Base-by-base conservation (phyloP, 2,329 filamentous ascomycete species). In the Calonectria hongkongensis region DNA sequence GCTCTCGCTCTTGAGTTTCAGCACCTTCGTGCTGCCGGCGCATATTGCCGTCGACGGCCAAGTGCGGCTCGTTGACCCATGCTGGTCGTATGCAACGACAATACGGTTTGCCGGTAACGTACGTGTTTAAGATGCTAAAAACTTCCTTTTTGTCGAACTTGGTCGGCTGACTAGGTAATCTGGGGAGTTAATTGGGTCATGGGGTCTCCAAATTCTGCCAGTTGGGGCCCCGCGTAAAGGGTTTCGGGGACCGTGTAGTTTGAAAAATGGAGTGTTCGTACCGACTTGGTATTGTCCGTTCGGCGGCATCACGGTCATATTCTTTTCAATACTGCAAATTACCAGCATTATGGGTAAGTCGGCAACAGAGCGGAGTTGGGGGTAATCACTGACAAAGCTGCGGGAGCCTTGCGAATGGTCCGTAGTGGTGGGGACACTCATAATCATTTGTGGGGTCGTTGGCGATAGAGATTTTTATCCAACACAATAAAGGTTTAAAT, bases 311-410 rank as follows among this genome's bases (percentile, higher is more conserved):
- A 63, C 58, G 58, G 58, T 33, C 58, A 45, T 63, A 63, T 47
- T 63, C 33, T 60, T 16, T 16, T 60, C 54, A 27, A 39, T 36
- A 16, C 33, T 63, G 58, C 2, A 47, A 47, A 47, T 47, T 47
- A 47, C 58, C 58, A 63, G 41, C 58, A 63, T 63, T 47, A 30
- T 63, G 58, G 58, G 41, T 63, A 63, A 63, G 10, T 63, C 58
- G 58, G 58, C 58, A 63, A 47, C 41, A n/a, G 41, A 33, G 58
- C 58, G 58, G 58, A 63, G 58, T 63, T 47, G 25, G 41, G 41
- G 39, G 41, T 63, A 63, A 63, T 63, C 39, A 47, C 47, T 45
- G 8, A 63, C 58, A 63, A 63, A 63, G 58, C 39, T 33, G 39
- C 18, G 25, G 47, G 27, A 47, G 58, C 39, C 39, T 33, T 15